These are phyloP conservation scores for Cyberlindnera suaveolens DNA, from an alignment of 805 yeast species.

Conservation along the genomic window DNA sequence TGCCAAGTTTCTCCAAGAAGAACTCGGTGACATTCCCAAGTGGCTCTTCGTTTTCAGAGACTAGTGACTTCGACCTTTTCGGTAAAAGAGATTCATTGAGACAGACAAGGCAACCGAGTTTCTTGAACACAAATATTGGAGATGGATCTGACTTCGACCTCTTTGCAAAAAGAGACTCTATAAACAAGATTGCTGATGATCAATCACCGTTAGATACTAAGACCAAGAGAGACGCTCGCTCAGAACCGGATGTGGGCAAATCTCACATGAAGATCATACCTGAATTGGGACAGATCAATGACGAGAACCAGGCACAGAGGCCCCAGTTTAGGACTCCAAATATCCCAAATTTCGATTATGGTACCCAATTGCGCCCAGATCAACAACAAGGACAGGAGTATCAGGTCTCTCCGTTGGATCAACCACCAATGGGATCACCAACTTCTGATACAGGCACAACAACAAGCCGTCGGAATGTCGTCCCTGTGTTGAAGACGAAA, in stretches of 20 bases:
- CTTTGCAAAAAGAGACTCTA: conserved; percentile 24
- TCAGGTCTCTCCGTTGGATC: conserved; percentile 1
- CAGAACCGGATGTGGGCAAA: conserved; percentile 15
- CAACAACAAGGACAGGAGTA: conserved; percentile 2
- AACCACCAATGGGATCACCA: conserved; percentile 2
- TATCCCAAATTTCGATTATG: conserved; percentile 8
- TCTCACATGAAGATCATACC: conserved; percentile 3
- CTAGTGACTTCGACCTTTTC: conserved; percentile 21
- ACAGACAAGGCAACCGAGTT: conserved; percentile 22
- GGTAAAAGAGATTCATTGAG: conserved; percentile 21
- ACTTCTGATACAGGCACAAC: conserved; percentile 1
- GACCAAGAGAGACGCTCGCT: conserved; percentile 15
- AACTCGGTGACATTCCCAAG: conserved; percentile 5
- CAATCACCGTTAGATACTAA: conserved; percentile 4
- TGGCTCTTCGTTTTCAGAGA: conserved; percentile 12
- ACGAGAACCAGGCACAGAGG: conserved; percentile 7
- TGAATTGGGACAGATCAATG: conserved; percentile 3
- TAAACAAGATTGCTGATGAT: conserved; percentile 15
- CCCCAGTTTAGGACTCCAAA: conserved; percentile 3
- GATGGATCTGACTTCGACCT: conserved; percentile 23
- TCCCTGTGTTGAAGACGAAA: conserved; percentile 5
- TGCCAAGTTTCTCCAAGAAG: conserved; percentile 20
- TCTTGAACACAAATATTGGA: conserved; percentile 17
- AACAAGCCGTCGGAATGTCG: neutral
- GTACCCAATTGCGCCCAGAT: conserved; percentile 1